A percentile compares a stretch with the other conserved stretches of the same genome.
Conservation (phyloP, 2,329 filamentous ascomycete genomes). For the Seiridium cupressi region DNA sequence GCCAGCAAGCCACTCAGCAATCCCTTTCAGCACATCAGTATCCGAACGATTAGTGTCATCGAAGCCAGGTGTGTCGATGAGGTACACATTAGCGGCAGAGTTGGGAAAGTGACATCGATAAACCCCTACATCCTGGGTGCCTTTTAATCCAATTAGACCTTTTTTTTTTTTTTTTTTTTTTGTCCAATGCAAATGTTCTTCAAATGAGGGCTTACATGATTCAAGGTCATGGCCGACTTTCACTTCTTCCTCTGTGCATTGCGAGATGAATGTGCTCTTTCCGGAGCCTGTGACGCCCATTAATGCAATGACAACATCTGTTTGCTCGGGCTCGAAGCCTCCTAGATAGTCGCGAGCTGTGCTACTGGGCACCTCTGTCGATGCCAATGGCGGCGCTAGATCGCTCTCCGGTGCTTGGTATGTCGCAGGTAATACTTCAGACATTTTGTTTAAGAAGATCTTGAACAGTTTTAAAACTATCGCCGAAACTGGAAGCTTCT, state of each 20-base stretch:
- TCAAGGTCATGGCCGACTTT: not conserved
- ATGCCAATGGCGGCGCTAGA: no score
- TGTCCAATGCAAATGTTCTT: not conserved
- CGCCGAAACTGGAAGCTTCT: no score
- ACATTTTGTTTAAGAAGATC: no score
- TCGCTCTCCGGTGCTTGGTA: no score
- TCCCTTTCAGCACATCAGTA: constrained; percentile 40
- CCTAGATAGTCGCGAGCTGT: no score
- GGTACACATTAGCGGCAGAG: not conserved
- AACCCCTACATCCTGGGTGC: no score
- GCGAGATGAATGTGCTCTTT: not conserved
- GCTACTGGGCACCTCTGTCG: no score
- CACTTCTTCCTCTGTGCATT: not conserved
- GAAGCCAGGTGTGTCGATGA: constrained; percentile 46
- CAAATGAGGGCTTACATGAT: not conserved
- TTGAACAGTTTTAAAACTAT: no score
- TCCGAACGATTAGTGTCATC: constrained; percentile 41
- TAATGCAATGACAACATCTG: not conserved
- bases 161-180: no score
- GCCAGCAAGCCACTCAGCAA: constrained; percentile 34
- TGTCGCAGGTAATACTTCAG: no score
- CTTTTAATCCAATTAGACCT: no score
- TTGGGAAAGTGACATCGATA: not conserved
- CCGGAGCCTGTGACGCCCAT: not conserved
- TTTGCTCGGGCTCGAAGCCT: not conserved